Base-by-base conservation (phyloP, 208 protist species). In the Leishmania turanica region DNA sequence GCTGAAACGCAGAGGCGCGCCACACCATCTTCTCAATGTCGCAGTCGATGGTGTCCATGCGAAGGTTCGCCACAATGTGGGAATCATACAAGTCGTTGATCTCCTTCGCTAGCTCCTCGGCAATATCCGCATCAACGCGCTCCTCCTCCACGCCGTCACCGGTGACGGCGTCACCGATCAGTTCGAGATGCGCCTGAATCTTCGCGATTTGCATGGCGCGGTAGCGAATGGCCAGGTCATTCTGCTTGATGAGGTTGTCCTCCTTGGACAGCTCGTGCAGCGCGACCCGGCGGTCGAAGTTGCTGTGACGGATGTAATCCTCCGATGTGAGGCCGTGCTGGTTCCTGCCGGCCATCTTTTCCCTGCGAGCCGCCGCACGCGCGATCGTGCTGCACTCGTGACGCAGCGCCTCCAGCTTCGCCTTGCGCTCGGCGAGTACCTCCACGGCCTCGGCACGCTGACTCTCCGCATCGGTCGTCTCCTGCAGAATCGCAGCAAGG, bases 141-240 rank as follows among this genome's bases (percentile, higher is more conserved):
- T 95, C 83, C 47, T 54, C 69, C 58, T 80, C 81, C 31, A 86
- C 75, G 15, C 80, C 88, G 19, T 92, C 90, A 19, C 91, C 90
- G 15, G 87, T 82, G 70, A 96, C 85, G 54, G 91, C 90, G 64
- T 92, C 87, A 73, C 89, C 91, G 71, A 96, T 90, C 76, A 95
- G 85, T 89, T 96, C 93, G 51, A 96, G 84, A 37, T 90, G 91
- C 58, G 87, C 88, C 86, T 96, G 88, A 62, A 87, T 77, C 79
- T 91, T 93, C 4, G 90, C 84, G n/a, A 96, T 94, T 81, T 92
- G 87, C 85, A 93, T 88, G 11, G 91, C 90, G 51, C 91, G 93
- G 65, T 91, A 84, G 53, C 89, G 87, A 69, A 96, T 92, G 42
- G 91, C 83, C 51, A 85, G 15, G 24, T 94, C 85, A 79, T 93